Percentiles rank a stretch among this genome's conserved stretches.
These are phyloP conservation scores for Candida tetrigidarum DNA, from an alignment of 1,139 yeast species.

Conservation along the genomic window DNA sequence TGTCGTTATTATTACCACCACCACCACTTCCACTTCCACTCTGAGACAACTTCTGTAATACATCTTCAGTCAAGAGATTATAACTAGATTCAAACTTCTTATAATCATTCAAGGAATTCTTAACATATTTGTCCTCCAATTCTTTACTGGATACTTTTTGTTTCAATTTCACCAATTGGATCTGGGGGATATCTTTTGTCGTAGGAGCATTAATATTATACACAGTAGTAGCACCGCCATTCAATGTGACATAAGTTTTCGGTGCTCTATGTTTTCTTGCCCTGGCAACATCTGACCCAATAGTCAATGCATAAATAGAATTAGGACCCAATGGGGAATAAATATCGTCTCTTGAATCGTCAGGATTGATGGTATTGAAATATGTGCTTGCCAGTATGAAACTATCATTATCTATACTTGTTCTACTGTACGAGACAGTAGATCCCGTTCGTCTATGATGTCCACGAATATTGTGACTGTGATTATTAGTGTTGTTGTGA, in stretches of 20 bases:
- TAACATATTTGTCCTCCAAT: conserved; percentile 49
- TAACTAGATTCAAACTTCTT: conserved; percentile 54
- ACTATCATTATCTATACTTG: conserved; percentile 43
- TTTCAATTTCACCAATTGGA: conserved; percentile 62
- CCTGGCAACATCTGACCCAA: conserved; percentile 56
- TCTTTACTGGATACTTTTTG: conserved; percentile 53
- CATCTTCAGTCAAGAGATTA: conserved; percentile 51
- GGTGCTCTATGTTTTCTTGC: conserved; percentile 36
- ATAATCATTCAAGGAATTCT: conserved; percentile 53
- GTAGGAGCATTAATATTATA: conserved; percentile 71
- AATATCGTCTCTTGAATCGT: conserved; percentile 23
- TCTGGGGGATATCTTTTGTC: conserved; percentile 81
- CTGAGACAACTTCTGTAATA: conserved; percentile 45
- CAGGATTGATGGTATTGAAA: conserved; percentile 29
- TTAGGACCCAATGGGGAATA: conserved; percentile 77
- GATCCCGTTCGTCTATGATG: conserved; percentile 25
- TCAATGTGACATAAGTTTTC: conserved; percentile 38
- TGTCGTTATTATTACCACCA: conserved; percentile 5
- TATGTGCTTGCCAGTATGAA: conserved; percentile 36
- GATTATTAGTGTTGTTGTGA: too few relatives aligned
- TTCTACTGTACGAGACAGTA: conserved; percentile 27
- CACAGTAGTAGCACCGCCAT: conserved; percentile 45
- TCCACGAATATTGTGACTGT: conserved; percentile 8
- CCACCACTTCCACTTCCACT: too few relatives aligned
- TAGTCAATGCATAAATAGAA: conserved; percentile 74